These are phyloP conservation scores for Posidonia australis DNA, from an alignment of 106 monocot genomes.

Conservation along the genomic window DNA sequence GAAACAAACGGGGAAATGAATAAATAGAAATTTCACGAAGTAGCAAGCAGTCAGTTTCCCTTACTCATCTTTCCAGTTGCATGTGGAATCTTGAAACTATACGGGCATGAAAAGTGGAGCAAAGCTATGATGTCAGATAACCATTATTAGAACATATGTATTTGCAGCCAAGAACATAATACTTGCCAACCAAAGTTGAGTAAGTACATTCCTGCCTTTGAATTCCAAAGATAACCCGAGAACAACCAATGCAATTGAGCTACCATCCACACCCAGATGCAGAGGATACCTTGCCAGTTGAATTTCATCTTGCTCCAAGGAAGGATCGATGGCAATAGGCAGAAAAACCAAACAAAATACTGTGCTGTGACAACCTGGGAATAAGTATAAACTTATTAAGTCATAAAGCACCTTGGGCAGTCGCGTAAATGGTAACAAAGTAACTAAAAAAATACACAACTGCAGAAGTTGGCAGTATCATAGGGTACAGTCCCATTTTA, in stretches of 20 bases:
- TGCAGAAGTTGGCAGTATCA: neutral
- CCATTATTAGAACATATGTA: constrained; percentile 34
- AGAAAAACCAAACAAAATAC: constrained; percentile 98
- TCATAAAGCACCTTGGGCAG: neutral
- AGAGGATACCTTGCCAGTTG: constrained; percentile 53
- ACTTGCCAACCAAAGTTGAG: constrained; percentile 73
- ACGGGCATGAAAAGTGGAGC: constrained; percentile 37
- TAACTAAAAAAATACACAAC: neutral
- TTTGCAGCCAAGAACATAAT: constrained; percentile 67
- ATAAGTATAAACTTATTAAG: neutral
- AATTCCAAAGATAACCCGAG: constrained; percentile 92
- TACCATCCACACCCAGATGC: constrained; percentile 55
- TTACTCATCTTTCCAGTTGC: neutral
- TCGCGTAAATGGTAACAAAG: neutral
- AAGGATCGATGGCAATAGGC: constrained; percentile 74
- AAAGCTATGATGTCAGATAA: constrained; percentile 53
- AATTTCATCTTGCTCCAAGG: constrained; percentile 76
- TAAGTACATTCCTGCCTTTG: constrained; percentile 66
- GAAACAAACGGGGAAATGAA: too few relatives aligned
- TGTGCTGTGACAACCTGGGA: constrained; percentile 85
- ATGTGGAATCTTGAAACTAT: neutral
- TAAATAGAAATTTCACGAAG: too few relatives aligned
- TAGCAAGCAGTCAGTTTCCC: neutral
- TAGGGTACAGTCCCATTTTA: too few relatives aligned
- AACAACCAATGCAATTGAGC: constrained; percentile 80